phyloP scores from a whole-genome alignment of 371 early-diverging fungal genomes.

The Mucor plumbeus region DNA sequence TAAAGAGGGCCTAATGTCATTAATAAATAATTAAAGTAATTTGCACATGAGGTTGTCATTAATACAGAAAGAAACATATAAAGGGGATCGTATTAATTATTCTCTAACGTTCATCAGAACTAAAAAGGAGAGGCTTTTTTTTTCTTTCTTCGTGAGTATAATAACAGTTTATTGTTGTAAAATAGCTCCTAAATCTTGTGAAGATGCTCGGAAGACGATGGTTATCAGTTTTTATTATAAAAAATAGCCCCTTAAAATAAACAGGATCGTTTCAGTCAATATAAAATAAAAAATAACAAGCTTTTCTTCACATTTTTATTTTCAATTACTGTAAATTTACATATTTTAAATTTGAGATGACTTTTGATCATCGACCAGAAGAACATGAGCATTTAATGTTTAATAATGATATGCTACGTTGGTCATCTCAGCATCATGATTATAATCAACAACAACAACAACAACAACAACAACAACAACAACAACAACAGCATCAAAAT shows the following conservation, averaged over 20 bases:
- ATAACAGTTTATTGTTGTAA: constrained; percentile 5
- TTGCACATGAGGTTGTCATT: no score
- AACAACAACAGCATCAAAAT: neutral
- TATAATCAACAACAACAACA: neutral
- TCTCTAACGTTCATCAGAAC: neutral
- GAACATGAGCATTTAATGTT: constrained; percentile 17
- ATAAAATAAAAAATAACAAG: neutral
- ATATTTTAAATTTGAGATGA: constrained; percentile 6
- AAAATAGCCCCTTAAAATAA: neutral
- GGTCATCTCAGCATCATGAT: constrained; percentile 15
- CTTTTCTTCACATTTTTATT: neutral
- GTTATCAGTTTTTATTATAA: neutral
- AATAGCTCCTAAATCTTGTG: constrained; percentile 1
- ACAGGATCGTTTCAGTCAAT: neutral
- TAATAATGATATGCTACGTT: constrained; percentile 22
- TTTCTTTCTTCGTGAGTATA: neutral
- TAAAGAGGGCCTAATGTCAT: no score
- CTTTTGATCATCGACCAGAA: constrained; percentile 15
- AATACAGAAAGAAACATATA: neutral
- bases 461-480: neutral
- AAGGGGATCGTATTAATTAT: constrained; percentile 4
- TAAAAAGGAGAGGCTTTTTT: neutral
- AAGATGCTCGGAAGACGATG: constrained; percentile 3
- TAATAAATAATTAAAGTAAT: no score
- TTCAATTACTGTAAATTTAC: neutral